Conservation (phyloP, 2,329 filamentous ascomycete species). For the Neonectria hederae region DNA sequence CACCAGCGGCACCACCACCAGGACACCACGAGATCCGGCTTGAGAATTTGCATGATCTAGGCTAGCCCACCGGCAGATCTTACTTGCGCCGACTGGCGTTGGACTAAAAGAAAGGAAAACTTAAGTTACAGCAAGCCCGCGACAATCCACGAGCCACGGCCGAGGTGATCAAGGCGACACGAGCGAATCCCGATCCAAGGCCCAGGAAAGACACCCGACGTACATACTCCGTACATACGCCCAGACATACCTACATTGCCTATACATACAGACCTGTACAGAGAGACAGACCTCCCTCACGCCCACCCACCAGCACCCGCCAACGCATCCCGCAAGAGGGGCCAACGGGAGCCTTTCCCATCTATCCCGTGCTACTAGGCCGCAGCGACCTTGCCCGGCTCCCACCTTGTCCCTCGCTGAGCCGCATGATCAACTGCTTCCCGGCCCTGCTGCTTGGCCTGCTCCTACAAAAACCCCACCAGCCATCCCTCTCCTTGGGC, state of each 20-base stretch:
- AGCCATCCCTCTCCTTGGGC: constrained; percentile 31
- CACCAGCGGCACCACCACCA: constrained; percentile 32
- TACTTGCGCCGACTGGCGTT: constrained; percentile 33
- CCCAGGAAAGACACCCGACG: constrained; percentile 14
- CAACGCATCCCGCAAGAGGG: constrained; percentile 33
- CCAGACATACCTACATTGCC: constrained; percentile 1
- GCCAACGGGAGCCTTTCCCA: constrained; percentile 31
- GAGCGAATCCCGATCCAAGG: constrained; percentile 16
- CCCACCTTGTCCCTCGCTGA: constrained; percentile 33
- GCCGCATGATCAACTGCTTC: constrained; percentile 36
- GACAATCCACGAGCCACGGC: constrained; percentile 14
- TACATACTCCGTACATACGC: constrained; percentile 16
- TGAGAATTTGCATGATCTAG: constrained; percentile 34
- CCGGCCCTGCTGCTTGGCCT: constrained; percentile 21
- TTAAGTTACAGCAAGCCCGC: constrained; percentile 20
- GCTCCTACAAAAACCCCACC: constrained; percentile 42
- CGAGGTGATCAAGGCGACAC: constrained; percentile 17
- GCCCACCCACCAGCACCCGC: constrained; percentile 30
- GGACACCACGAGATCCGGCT: constrained; percentile 35
- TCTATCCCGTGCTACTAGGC: constrained; percentile 36
- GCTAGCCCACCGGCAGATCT: constrained; percentile 30
- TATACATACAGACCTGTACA: constrained; percentile 21
- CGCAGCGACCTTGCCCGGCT: constrained; percentile 31
- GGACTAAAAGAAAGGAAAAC: constrained; percentile 28
- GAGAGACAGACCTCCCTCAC: constrained; percentile 22